Conservation (phyloP, 805 yeast species). For the Pichia cephalocereana region DNA sequence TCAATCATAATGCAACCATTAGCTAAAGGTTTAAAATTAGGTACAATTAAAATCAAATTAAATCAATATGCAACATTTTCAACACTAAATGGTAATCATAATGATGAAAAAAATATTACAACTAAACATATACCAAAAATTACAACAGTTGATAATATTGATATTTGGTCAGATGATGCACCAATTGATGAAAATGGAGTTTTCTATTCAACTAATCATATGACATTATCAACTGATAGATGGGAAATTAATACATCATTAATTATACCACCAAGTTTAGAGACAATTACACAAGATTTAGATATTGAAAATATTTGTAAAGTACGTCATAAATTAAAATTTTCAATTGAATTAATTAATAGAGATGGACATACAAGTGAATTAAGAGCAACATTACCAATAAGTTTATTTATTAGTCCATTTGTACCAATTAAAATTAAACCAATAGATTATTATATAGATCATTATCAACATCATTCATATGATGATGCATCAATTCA, state of each 20-base stretch:
- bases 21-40: conserved; percentile 69
- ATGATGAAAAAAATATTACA: conserved; percentile 52
- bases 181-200: conserved; percentile 30
- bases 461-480: conserved; percentile 11
- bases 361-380: conserved; percentile 93
- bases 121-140: conserved; percentile 39
- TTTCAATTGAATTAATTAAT: conserved; percentile 67
- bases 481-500: conserved; percentile 22
- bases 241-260: conserved; percentile 68
- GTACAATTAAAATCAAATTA: conserved; percentile 59
- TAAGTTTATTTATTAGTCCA: conserved; percentile 48
- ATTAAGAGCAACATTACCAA: conserved; percentile 81
- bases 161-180: conserved; percentile 29
- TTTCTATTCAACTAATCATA: conserved; percentile 24
- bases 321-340: conserved; percentile 82
- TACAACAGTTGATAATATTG: conserved; percentile 26
- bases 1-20: conserved; percentile 69
- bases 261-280: conserved; percentile 61
- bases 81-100: conserved; percentile 48
- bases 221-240: conserved; percentile 37
- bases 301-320: conserved; percentile 59
- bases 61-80: conserved; percentile 56
- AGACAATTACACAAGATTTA: conserved; percentile 82
- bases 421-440: conserved; percentile 62
- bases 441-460: conserved; percentile 22